These are phyloP conservation scores for Mycena belliarum DNA, from an alignment of 768 basidiomycete genomes.

Conservation along the genomic window DNA sequence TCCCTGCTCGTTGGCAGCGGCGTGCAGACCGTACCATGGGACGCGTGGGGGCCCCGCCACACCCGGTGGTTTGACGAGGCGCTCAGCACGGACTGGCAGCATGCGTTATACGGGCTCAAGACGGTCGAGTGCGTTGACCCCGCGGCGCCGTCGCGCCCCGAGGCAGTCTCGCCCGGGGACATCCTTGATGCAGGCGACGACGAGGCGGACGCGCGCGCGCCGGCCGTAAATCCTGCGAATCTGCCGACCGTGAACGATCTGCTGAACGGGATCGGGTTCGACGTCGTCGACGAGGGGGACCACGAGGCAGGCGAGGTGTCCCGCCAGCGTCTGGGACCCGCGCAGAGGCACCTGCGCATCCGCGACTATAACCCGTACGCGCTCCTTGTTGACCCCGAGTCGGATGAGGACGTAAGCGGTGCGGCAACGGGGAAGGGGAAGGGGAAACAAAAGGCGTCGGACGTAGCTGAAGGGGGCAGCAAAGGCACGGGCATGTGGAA, in stretches of 20 bases:
- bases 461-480: slow-evolving; percentile 4
- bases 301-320: background rate
- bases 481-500: slow-evolving; percentile 29
- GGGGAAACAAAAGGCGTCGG: slow-evolving; percentile 28
- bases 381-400: slow-evolving; percentile 19
- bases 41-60: slow-evolving; percentile 50
- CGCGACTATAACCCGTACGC: slow-evolving; percentile 41
- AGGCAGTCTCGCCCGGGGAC: slow-evolving; percentile 1
- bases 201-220: background rate
- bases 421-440: slow-evolving; percentile 8
- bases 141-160: background rate
- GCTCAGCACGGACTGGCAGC: slow-evolving; percentile 55
- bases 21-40: slow-evolving; percentile 41
- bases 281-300: slow-evolving; percentile 12
- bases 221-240: slow-evolving; percentile 4
- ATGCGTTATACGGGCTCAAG: slow-evolving; percentile 52
- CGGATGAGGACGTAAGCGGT: background rate
- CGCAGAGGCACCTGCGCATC: slow-evolving; percentile 31
- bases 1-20: slow-evolving; percentile 14
- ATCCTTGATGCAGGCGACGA: background rate
- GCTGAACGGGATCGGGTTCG: slow-evolving; percentile 15
- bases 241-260: slow-evolving; percentile 18
- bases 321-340: background rate
- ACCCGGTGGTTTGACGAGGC: slow-evolving; percentile 57
- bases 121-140: slow-evolving; percentile 46